phyloP scores from a whole-genome alignment of 176 grass and related monocot genomes.

The Chloris gayana region DNA sequence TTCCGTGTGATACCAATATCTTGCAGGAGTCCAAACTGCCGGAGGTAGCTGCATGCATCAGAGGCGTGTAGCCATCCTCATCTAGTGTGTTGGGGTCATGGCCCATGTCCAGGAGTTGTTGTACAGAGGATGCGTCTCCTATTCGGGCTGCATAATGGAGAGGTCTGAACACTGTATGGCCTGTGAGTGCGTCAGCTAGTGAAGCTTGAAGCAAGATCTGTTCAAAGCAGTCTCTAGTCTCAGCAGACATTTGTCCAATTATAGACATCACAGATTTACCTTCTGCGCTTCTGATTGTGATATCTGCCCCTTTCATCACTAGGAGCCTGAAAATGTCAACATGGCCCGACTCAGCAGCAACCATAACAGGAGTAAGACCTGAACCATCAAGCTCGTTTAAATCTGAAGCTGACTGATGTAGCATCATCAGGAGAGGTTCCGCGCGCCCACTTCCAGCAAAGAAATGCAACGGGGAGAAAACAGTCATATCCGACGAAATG shows the following conservation, averaged over 20 bases:
- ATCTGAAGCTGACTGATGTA: constrained; percentile 48
- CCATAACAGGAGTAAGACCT: constrained; percentile 62
- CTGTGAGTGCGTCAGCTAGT: constrained; percentile 43
- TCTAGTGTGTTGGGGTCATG: constrained; percentile 47
- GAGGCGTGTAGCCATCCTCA: constrained; percentile 55
- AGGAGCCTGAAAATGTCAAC: constrained; percentile 59
- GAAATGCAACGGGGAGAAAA: constrained; percentile 64
- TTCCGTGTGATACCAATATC: constrained; percentile 49
- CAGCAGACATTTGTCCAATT: constrained; percentile 40
- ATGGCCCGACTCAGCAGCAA: constrained; percentile 44
- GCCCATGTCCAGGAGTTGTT: constrained; percentile 65
- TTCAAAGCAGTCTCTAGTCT: constrained; percentile 53
- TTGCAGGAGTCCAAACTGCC: constrained; percentile 51
- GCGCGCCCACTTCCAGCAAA: constrained; percentile 43
- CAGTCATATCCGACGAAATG: constrained; percentile 43
- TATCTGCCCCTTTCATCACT: constrained; percentile 72
- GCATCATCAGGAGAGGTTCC: constrained; percentile 61
- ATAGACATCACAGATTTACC: constrained; percentile 48
- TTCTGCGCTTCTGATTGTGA: constrained; percentile 35
- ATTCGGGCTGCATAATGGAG: constrained; percentile 62
- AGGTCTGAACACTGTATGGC: constrained; percentile 43
- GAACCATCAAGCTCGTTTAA: constrained; percentile 60
- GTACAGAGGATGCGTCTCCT: constrained; percentile 44
- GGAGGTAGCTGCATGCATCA: constrained; percentile 56
- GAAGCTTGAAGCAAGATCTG: constrained; percentile 51